Evolutionary conservation across 306 rosid genomes (phyloP), one percentile per base, ranked within the genome.

Genomic region (Astragalus membranaceus): DNA sequence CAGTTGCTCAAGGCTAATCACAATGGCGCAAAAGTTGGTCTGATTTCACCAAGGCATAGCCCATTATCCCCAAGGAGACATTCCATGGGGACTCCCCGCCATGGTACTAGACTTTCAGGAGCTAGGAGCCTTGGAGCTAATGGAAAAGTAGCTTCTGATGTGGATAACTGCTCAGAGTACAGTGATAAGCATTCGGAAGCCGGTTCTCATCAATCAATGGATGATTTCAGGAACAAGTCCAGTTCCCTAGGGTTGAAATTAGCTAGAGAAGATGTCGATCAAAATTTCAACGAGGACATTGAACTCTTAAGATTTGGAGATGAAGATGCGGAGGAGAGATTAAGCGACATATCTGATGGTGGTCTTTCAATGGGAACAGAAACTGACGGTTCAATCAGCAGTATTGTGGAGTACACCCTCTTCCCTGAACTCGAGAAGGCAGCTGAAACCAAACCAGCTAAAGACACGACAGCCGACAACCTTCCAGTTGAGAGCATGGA

Each of bases 351-450:
- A 81, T 95, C 99, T 42, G 99, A 95, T 57, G 88, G 99, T n/a
- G 99, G 80, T 71, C 97, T 95, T 64, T 95, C 99, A 41, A 95
- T 95, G 99, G 99, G 99, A 75, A 89, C 99, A 14, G 99, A 95
- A 91, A 95, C 99, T 12, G 99, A 95, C 12, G 97, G 92, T 51
- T 95, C 99, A 17, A 85, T 91, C 35, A 63, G 85, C 76, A 91
- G 99, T 69, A 87, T 89, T 78, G 96, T 95, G 81, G 99, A 95
- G 84, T 89, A 84, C 75, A 86, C 99, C 46, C 91, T 91, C 55
- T 95, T 95, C 88, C 97, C 99, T 12, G 96, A 95, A 72, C 83
- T 71, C 23, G 75, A 79, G 55, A 94, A 87, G 80, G 76, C 86
- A 68, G 66, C 71, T 63, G 89, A 73, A 73, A 74, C 15, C 15